These are phyloP conservation scores for Limnanthes douglasii DNA, from an alignment of 345 rosid genomes.

Conservation along the genomic window DNA sequence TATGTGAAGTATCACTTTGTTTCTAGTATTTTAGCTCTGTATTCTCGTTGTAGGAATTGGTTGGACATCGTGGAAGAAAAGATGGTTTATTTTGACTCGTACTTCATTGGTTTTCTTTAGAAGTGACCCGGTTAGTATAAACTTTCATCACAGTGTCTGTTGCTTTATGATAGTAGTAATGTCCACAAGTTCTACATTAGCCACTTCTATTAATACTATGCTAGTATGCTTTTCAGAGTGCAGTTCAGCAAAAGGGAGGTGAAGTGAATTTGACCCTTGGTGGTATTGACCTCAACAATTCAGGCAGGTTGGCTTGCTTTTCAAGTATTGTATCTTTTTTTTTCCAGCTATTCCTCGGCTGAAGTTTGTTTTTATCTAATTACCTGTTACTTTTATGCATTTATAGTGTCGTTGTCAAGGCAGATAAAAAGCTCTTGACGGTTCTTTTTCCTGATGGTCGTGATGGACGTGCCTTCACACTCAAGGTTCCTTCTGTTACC, in stretches of 20 bases:
- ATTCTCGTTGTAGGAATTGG: slow-evolving; percentile 37
- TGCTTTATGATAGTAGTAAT: not conserved
- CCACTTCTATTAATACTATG: no score
- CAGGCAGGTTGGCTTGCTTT: slow-evolving; percentile 98
- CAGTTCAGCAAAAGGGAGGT: slow-evolving; percentile 46
- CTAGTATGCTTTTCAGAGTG: slow-evolving; percentile 46
- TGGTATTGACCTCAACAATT: slow-evolving; percentile 98
- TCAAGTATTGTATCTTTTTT: slow-evolving; percentile 8
- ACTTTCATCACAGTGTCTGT: not conserved
- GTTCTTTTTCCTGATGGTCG: slow-evolving; percentile 95
- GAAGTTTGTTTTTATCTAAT: slow-evolving; percentile 16
- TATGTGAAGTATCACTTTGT: no score
- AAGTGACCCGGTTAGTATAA: slow-evolving; percentile 52
- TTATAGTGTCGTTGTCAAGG: slow-evolving; percentile 84
- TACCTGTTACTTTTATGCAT: slow-evolving; percentile 9
- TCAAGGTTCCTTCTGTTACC: slow-evolving; percentile 46
- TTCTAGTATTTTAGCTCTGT: no score
- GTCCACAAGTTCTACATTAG: no score
- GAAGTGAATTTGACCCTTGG: slow-evolving; percentile 76
- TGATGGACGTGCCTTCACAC: slow-evolving; percentile 92
- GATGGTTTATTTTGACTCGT: slow-evolving; percentile 68
- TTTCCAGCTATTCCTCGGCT: slow-evolving; percentile 1
- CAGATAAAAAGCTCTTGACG: slow-evolving; percentile 89
- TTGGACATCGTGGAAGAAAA: slow-evolving; percentile 78
- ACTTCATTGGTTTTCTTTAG: slow-evolving; percentile 72